Evolutionary conservation across 2,329 filamentous ascomycete genomes (phyloP).

Genomic region (Trichoderma guizhouense): DNA sequence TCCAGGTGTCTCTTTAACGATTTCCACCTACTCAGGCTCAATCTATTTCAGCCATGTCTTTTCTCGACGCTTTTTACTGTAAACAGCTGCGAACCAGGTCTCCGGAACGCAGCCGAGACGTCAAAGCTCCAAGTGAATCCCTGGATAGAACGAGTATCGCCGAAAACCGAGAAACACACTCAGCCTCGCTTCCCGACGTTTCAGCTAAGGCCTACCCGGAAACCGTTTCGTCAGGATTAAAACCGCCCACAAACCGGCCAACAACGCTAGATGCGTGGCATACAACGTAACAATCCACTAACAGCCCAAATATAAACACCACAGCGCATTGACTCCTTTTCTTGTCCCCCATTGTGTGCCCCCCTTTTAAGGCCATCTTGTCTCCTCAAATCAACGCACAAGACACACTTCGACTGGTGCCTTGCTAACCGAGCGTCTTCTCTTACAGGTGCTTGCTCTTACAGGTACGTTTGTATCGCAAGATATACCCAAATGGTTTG

Average conservation of each 20-base stretch:
- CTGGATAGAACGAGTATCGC: background rate
- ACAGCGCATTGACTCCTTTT: background rate
- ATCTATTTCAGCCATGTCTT: background rate
- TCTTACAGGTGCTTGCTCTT: background rate
- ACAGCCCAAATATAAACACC: background rate
- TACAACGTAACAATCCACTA: constrained; percentile 6
- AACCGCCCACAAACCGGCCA: background rate
- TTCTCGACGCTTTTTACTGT: background rate
- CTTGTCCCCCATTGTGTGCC: background rate
- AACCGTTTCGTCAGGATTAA: background rate
- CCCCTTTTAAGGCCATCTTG: background rate
- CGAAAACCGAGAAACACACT: background rate
- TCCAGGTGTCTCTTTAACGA: background rate
- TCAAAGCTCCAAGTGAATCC: background rate
- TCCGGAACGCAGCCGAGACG: background rate
- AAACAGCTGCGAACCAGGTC: background rate
- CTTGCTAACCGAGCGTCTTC: background rate
- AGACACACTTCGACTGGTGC: background rate
- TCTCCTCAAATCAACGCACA: constrained; percentile 3
- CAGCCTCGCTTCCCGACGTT: background rate
- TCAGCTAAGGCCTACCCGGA: background rate
- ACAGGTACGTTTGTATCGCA: background rate
- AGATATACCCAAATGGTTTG: background rate
- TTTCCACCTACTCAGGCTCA: background rate
- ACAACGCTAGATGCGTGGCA: background rate